Percentiles rank a stretch among this genome's conserved stretches.
Conservation (phyloP, 202 grass and related monocot species). For the Cymbopogon flexuosus region DNA sequence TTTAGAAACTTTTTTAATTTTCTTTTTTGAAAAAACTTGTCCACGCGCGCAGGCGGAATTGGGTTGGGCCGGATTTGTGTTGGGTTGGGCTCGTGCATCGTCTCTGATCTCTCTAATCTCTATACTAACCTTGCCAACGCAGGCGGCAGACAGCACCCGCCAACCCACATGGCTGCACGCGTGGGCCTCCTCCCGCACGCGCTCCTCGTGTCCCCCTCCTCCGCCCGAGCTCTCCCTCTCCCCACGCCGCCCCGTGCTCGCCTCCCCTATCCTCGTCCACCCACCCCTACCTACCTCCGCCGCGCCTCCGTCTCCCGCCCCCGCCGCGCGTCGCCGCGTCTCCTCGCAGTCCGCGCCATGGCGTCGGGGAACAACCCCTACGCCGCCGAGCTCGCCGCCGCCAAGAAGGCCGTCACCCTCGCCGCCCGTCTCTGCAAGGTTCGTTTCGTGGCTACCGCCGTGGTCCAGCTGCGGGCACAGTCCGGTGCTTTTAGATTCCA, state of each 20-base stretch:
- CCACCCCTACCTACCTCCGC: not conserved
- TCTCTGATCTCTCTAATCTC: not conserved
- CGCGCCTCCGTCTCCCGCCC: not conserved
- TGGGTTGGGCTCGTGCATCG: not conserved
- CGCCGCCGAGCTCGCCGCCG: constrained; percentile 69
- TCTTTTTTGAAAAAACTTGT: too few species aligned
- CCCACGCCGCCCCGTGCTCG: not conserved
- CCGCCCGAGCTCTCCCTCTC: not conserved
- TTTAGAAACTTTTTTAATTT: too few species aligned
- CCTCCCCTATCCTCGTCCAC: constrained; percentile 9
- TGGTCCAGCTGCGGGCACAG: not conserved
- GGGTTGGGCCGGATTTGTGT: too few species aligned
- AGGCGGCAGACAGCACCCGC: too few species aligned
- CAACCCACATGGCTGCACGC: constrained; percentile 28
- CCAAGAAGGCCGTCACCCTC: constrained; percentile 74
- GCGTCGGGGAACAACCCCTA: constrained; percentile 44
- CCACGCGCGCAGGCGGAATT: too few species aligned
- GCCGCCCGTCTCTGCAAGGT: constrained; percentile 84
- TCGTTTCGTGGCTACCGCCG: not conserved
- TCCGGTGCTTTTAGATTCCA: not conserved
- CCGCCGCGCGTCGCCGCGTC: not conserved
- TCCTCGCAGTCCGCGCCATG: constrained; percentile 20
- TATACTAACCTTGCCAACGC: not conserved
- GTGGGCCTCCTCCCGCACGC: constrained; percentile 21
- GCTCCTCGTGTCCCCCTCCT: not conserved